Percentiles rank a stretch among this genome's conserved stretches.
Conservation (phyloP, 2,329 filamentous ascomycete genomes). For the Colletotrichum coccodes region DNA sequence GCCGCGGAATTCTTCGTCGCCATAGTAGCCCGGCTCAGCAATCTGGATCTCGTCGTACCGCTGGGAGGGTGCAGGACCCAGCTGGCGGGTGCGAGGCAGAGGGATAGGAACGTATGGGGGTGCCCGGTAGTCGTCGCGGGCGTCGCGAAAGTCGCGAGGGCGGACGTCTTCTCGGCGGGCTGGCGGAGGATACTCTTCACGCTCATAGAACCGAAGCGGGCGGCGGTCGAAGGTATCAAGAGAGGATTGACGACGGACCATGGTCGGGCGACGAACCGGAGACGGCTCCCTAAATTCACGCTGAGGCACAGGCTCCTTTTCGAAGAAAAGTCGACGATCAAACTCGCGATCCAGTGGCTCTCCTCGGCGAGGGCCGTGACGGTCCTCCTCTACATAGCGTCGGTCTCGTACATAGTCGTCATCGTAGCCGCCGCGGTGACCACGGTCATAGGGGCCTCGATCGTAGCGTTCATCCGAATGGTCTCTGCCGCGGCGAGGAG, state of each 20-base stretch:
- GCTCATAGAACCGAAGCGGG: slow-evolving; percentile 64
- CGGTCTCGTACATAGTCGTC: slow-evolving; percentile 59
- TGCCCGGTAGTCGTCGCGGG: slow-evolving; percentile 63
- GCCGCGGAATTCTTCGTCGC: slow-evolving; percentile 77
- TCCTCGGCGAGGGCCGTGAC: slow-evolving; percentile 47
- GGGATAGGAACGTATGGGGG: slow-evolving; percentile 71
- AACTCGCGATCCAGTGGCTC: slow-evolving; percentile 49
- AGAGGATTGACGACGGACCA: slow-evolving; percentile 86
- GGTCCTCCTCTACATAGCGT: slow-evolving; percentile 66
- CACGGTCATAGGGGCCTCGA: slow-evolving; percentile 46
- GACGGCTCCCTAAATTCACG: slow-evolving; percentile 62
- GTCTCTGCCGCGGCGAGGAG: slow-evolving; percentile 52
- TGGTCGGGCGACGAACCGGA: slow-evolving; percentile 69
- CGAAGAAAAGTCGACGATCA: slow-evolving; percentile 66
- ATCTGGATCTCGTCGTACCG: slow-evolving; percentile 73
- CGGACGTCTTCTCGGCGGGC: slow-evolving; percentile 58
- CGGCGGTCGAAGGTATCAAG: slow-evolving; percentile 90
- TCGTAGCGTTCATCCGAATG: slow-evolving; percentile 62
- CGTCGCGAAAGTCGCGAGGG: slow-evolving; percentile 50
- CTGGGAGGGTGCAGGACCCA: slow-evolving; percentile 66
- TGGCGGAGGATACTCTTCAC: slow-evolving; percentile 73
- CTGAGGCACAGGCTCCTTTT: slow-evolving; percentile 52
- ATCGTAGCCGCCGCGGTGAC: slow-evolving; percentile 53
- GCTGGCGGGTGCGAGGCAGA: slow-evolving; percentile 70
- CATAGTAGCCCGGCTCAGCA: slow-evolving; percentile 74